Conservation (phyloP, 169 alveolate species). For the Plasmodium billcollinsi region DNA sequence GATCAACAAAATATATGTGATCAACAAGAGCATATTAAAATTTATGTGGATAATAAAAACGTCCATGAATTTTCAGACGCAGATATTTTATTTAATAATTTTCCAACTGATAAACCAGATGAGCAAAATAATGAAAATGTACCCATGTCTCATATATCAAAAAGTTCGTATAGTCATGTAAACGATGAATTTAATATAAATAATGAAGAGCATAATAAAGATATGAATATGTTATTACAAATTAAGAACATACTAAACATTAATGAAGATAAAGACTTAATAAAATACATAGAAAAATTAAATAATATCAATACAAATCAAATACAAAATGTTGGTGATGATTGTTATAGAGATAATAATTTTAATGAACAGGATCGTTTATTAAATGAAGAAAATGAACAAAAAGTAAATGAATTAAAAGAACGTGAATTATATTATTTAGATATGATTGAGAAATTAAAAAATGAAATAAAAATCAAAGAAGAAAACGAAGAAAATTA, state of each 20-base stretch:
- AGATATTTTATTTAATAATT: too few species aligned
- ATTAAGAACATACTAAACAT: constrained; percentile 20
- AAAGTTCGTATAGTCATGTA: not conserved
- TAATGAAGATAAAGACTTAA: constrained; percentile 18
- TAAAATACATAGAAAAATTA: constrained; percentile 7
- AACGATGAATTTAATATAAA: not conserved
- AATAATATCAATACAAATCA: not conserved
- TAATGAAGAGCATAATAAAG: not conserved
- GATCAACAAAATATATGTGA: too few species aligned
- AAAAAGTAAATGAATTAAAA: not conserved
- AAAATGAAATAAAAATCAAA: constrained; percentile 6
- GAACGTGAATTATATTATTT: not conserved
- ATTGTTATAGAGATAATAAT: not conserved
- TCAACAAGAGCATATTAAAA: too few species aligned
- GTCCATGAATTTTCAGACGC: too few species aligned
- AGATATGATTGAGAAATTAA: constrained; percentile 1
- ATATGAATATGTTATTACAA: not conserved
- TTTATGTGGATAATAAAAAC: too few species aligned
- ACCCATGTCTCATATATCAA: too few species aligned
- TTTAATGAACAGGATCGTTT: not conserved
- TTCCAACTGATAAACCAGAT: too few species aligned
- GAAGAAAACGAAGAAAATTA: not conserved
- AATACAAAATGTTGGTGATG: not conserved
- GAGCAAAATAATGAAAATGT: too few species aligned
- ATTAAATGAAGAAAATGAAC: constrained; percentile 4